Base-by-base conservation (phyloP, 164 flowering plant genomes). In the Annona squamosa region DNA sequence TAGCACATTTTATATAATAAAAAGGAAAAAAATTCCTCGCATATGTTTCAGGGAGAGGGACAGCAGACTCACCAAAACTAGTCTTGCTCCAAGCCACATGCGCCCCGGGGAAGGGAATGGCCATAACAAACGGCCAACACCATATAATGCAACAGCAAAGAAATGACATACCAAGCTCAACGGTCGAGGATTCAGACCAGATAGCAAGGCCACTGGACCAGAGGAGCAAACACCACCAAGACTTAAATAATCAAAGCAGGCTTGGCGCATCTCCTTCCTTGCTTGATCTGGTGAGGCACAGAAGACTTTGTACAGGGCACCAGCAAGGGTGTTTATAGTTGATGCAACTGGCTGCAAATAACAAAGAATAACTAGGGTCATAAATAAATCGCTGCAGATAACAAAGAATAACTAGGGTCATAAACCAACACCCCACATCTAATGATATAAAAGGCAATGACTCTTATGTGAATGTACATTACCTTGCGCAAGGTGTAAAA, bases 71-170 rank as follows among this genome's bases (percentile, higher is more conserved):
- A 93, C 98, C 75, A 84, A 86, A 44, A 94, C 88, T 75, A 94
- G 74, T 81, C 92, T 84, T 75, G 88, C 93, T 76, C 97, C 97
- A 72, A 92, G 82, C 98, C 98, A 92, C 71, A 91, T 47, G 61
- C 97, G 89, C 69, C 84, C 85, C 4, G 86, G 90, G 1, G 97
- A 90, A 70, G 98, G 98, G 76, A 92, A 92, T 62, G 97, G 97
- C 45, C 92, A 71, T 46, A 92, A 61, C 48, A 94, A 67, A 17
- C 98, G 90, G 19, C 97, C 95, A 79, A 92, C 97, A 42, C 95
- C 97, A 81, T 79, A 94, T 43, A 92, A 72, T 43, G 97, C 97
- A 67, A 94, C 97, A n/a, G 97, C 93, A 77, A 92, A 92, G 87
- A 94, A 94, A 79, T 92, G 98, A 75, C 83, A 75, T 77, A 94